Base-by-base conservation (phyloP, 495 filamentous ascomycete genomes). In the Pseudomonodictys pantanalensis region DNA sequence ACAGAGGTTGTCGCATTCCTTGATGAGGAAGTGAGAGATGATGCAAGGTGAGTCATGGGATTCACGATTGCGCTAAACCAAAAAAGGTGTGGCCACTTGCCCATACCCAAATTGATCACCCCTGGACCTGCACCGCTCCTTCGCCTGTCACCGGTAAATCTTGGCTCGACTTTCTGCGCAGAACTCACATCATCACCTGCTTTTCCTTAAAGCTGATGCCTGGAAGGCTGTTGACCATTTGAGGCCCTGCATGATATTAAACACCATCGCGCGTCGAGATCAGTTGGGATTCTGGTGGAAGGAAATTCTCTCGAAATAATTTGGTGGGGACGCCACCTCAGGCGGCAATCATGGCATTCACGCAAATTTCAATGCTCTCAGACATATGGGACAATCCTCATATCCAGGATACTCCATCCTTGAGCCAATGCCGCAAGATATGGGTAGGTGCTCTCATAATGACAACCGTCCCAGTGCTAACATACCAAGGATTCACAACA, bases 401-500 rank as follows among this genome's bases (percentile, higher is more conserved):
- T 10, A 28, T 35, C 26, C 58, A 55, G 15, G 11, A 20, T 8
- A 44, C 35, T 8, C 29, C 30, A 5, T 25, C 44, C 20, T 1
- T 38, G 7, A 51, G 52, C 20, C 12, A 38, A 44, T 67, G 64
- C 30, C 24, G 32, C 33, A 24, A 39, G 12, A 67, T 67, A 51
- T 67, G 64, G 64, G 64, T 67, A 60, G 18, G 29, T 35, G 1
- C 22, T 20, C 39, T 5, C 1, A 30, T 28, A 3, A 2, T 20
- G 22, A 2, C 47, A 15, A 8, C 1, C 15, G 32, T 8, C 26
- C 23, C 15, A 15, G n/a, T 44, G 28, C 42, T 33, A 46, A 22
- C 17, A 17, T 15, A 10, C 12, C 32, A 60, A 84, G 81, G 78
- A 84, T 62, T 70, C 77, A 10, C 63, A 67, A 26, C 74, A 76